Base-by-base conservation (phyloP, 306 rosid species). In the Carpinus viminea region DNA sequence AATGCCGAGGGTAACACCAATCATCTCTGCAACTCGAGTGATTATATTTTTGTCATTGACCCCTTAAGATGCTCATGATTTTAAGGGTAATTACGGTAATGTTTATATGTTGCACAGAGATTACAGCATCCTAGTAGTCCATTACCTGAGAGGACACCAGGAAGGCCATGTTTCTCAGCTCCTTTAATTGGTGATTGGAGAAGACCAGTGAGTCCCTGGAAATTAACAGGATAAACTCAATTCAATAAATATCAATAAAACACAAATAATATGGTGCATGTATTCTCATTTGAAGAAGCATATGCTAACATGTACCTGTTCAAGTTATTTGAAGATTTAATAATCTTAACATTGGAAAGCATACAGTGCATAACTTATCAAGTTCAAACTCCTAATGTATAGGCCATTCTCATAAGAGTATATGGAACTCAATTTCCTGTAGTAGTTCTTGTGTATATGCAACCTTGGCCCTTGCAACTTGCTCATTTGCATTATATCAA, bases 141-240 rank as follows among this genome's bases (percentile, higher is more conserved):
- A 17, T 86, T 86, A 92, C 96, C 98, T 16, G 98, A 95, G 50
- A 95, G 81, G 77, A 95, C 98, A 77, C 98, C 98, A 51, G 98
- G 98, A 78, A 92, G 97, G 79, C 98, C 98, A 88, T 95, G 98
- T 78, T 86, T 95, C 90, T 95, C 98, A 77, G 98, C 98, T 83
- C 93, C 98, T 81, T 86, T 87, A 74, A 95, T 80, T 38, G 98
- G 97, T 75, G 91, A 95, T 81, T 95, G 98, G 83, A 95, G 98
- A 83, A 95, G 98, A 78, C 96, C 98, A 12, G 98, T 94, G 79
- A 94, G 93, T 78, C 97, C 97, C 98, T 94, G 85, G 78, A 83
- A 83, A 86, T 76, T 48, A 76, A 85, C 70, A 76, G 54, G 69
- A 59, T 16, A 57, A 71, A 73, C 52, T 60, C 70, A 81, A 76